These are phyloP conservation scores for Copromyces sp. DNA, from an alignment of 495 filamentous ascomycete genomes.

Conservation along the genomic window DNA sequence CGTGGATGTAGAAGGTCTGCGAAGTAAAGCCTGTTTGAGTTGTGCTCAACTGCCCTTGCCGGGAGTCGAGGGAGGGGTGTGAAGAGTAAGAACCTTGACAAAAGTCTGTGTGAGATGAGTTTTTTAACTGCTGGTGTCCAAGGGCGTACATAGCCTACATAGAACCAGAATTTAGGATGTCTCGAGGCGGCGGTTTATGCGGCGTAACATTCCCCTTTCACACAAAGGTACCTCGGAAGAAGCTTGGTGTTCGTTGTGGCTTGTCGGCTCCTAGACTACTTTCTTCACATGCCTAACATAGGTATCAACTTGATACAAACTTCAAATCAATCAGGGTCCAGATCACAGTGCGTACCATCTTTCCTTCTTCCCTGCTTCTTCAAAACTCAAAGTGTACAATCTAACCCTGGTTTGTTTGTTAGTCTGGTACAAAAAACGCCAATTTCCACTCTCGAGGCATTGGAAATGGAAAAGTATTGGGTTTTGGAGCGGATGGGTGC, in stretches of 20 bases:
- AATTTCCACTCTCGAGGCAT: too few relatives aligned
- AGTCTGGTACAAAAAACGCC: too few relatives aligned
- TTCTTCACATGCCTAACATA: background rate
- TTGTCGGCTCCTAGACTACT: background rate
- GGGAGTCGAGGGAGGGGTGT: background rate
- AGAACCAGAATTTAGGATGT: background rate
- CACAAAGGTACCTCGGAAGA: background rate
- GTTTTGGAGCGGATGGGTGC: too few relatives aligned
- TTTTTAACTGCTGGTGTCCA: background rate
- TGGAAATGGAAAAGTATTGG: too few relatives aligned
- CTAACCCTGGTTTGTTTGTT: too few relatives aligned
- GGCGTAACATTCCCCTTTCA: background rate
- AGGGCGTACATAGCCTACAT: background rate
- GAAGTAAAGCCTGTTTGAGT: background rate
- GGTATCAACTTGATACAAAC: background rate
- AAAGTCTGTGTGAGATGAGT: background rate
- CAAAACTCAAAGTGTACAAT: background rate
- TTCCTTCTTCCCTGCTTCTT: background rate
- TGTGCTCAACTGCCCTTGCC: background rate
- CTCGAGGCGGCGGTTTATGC: background rate
- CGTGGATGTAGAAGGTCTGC: background rate
- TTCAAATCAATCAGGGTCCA: background rate
- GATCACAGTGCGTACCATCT: background rate
- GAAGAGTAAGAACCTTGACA: background rate
- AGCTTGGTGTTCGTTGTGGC: background rate